Evolutionary conservation across 129 eudicot genomes (phyloP).

Genomic region (Smallanthus sonchifolius): DNA sequence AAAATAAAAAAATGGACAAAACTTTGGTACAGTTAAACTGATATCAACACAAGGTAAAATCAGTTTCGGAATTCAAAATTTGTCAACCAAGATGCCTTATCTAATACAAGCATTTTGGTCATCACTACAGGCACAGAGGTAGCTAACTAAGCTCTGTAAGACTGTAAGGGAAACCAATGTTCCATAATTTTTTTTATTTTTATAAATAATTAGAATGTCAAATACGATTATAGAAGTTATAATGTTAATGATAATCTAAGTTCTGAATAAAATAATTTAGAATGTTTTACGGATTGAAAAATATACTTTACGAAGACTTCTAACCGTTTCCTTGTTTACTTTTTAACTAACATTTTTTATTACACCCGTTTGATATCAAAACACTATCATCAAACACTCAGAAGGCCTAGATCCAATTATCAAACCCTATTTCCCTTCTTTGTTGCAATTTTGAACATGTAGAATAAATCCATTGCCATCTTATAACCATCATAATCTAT

Average conservation of each 20-base stretch:
- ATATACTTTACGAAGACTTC: background rate
- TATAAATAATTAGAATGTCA: background rate
- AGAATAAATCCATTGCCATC: too few relatives aligned
- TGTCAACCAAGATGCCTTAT: too few relatives aligned
- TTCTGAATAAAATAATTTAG: background rate
- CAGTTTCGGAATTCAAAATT: too few relatives aligned
- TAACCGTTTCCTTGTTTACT: background rate
- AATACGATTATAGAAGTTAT: background rate
- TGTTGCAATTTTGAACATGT: too few relatives aligned
- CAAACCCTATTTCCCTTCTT: background rate
- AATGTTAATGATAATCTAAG: too few relatives aligned
- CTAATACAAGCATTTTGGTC: background rate
- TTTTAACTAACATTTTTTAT: background rate
- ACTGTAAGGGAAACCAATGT: background rate
- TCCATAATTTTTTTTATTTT: background rate
- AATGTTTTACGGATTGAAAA: background rate
- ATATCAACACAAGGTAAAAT: too few relatives aligned
- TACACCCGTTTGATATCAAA: background rate
- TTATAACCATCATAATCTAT: too few relatives aligned
- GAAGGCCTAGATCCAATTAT: background rate
- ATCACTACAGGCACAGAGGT: background rate
- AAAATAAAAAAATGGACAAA: too few relatives aligned
- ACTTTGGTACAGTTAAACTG: too few relatives aligned
- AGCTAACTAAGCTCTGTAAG: background rate
- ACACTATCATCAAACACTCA: background rate